Evolutionary conservation across 352 stramenopile species (phyloP).

Genomic region (Phytophthora cryptogea): DNA sequence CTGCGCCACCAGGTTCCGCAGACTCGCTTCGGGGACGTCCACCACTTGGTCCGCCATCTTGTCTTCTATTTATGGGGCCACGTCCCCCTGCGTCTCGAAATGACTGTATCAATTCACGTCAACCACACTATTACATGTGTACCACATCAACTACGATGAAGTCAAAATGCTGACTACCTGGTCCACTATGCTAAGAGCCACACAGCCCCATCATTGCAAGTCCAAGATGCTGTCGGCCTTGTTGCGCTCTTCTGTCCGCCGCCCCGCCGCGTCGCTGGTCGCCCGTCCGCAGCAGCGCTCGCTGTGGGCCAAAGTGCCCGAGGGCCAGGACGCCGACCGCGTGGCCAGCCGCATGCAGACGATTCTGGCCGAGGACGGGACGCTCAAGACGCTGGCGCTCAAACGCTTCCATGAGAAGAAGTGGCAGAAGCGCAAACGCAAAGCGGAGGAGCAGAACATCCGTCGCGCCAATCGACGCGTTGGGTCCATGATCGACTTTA

Average conservation of each 20-base stretch:
- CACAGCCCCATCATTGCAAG: background rate
- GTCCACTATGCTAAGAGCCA: background rate
- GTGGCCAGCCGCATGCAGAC: slow-evolving; percentile 62
- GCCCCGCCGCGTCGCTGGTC: slow-evolving; percentile 21
- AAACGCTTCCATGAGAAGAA: slow-evolving; percentile 87
- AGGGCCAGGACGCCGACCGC: slow-evolving; percentile 53
- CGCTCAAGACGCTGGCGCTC: slow-evolving; percentile 72
- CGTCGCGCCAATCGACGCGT: slow-evolving; percentile 81
- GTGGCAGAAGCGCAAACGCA: slow-evolving; percentile 82
- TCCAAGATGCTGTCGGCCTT: slow-evolving; percentile 43
- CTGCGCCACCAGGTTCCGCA: slow-evolving; percentile 92
- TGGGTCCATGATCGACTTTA: slow-evolving; percentile 86
- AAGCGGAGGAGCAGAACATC: slow-evolving; percentile 79
- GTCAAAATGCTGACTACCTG: background rate
- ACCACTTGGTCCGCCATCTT: slow-evolving; percentile 36
- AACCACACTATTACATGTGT: background rate
- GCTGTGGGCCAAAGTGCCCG: slow-evolving; percentile 62
- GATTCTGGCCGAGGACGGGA: slow-evolving; percentile 78
- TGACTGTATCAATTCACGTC: background rate
- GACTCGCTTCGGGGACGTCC: slow-evolving; percentile 83
- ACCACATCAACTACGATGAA: background rate
- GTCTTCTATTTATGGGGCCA: background rate
- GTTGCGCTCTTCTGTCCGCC: slow-evolving; percentile 27
- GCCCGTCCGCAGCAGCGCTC: slow-evolving; percentile 37
- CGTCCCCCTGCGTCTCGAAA: background rate